phyloP scores from a whole-genome alignment of 1,284 basidiomycete genomes.

The Malassezia obtusa region DNA sequence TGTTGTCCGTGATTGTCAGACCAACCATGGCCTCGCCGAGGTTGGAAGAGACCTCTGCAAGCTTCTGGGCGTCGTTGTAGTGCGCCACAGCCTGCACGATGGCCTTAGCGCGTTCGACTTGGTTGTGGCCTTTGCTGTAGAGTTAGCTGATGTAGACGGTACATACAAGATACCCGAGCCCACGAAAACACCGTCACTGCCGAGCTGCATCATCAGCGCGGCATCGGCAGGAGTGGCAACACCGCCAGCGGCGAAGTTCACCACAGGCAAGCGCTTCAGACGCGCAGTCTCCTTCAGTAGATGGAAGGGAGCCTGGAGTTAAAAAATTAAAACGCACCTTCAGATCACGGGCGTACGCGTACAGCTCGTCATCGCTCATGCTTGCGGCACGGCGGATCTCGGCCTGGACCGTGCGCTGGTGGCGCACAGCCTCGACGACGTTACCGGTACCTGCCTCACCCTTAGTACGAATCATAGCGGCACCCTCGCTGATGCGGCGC shows the following conservation, averaged over 20 bases:
- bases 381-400: slow-evolving; percentile 73
- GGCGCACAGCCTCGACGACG: slow-evolving; percentile 82
- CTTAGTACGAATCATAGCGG: slow-evolving; percentile 46
- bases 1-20: slow-evolving; percentile 58
- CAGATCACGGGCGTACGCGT: slow-evolving; percentile 77
- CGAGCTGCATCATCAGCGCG: slow-evolving; percentile 98
- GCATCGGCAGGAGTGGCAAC: slow-evolving; percentile 96
- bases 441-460: slow-evolving; percentile 87
- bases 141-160: not conserved
- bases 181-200: slow-evolving; percentile 75
- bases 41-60: slow-evolving; percentile 68
- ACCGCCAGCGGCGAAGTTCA: slow-evolving; percentile 66
- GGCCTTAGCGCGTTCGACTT: slow-evolving; percentile 84
- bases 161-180: slow-evolving; percentile 40
- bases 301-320: slow-evolving; percentile 77
- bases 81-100: slow-evolving; percentile 97
- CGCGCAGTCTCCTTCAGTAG: slow-evolving; percentile 91
- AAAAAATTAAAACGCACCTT: not conserved
- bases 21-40: slow-evolving; percentile 87
- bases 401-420: slow-evolving; percentile 70
- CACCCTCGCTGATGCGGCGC: slow-evolving; percentile 90
- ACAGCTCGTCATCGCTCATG: slow-evolving; percentile 89
- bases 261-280: slow-evolving; percentile 84
- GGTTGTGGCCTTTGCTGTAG: slow-evolving; percentile 63
- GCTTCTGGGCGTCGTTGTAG: slow-evolving; percentile 53